Evolutionary conservation across 2,329 filamentous ascomycete genomes (phyloP).

Genomic region (Pyrenophora tritici-repentis): DNA sequence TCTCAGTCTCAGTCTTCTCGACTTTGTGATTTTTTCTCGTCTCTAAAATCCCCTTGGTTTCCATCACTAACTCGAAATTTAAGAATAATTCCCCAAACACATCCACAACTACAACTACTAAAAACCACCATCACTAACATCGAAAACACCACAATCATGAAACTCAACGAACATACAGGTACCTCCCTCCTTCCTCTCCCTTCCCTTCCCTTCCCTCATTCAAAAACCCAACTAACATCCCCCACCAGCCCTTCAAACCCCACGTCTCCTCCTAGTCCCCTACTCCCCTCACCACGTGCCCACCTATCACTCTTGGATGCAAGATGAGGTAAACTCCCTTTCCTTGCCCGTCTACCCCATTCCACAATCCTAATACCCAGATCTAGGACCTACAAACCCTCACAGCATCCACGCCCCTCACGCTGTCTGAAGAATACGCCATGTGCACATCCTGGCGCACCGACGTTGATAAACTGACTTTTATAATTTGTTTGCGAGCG

Average conservation of each 20-base stretch:
- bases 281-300: slow-evolving; percentile 82
- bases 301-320: slow-evolving; percentile 90
- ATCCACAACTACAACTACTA: not conserved
- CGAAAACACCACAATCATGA: slow-evolving; percentile 37
- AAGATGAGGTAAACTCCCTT: slow-evolving; percentile 63
- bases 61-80: too few species aligned
- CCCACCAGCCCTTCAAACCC: slow-evolving; percentile 66
- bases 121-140: not conserved
- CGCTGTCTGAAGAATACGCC: slow-evolving; percentile 78
- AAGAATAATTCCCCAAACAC: too few species aligned
- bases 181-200: too few species aligned
- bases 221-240: not conserved
- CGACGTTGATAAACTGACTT: slow-evolving; percentile 86
- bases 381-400: slow-evolving; percentile 70
- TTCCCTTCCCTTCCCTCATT: too few species aligned
- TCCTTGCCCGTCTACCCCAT: too few species aligned
- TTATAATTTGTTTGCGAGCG: slow-evolving; percentile 69
- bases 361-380: too few species aligned
- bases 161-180: slow-evolving; percentile 50
- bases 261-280: slow-evolving; percentile 75
- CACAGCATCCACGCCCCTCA: slow-evolving; percentile 86
- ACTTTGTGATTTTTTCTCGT: too few species aligned
- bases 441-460: slow-evolving; percentile 89
- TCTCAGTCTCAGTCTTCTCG: too few species aligned
- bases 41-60: too few species aligned